phyloP scores from a whole-genome alignment of 306 rosid genomes.

The Quercus berberidifolia region DNA sequence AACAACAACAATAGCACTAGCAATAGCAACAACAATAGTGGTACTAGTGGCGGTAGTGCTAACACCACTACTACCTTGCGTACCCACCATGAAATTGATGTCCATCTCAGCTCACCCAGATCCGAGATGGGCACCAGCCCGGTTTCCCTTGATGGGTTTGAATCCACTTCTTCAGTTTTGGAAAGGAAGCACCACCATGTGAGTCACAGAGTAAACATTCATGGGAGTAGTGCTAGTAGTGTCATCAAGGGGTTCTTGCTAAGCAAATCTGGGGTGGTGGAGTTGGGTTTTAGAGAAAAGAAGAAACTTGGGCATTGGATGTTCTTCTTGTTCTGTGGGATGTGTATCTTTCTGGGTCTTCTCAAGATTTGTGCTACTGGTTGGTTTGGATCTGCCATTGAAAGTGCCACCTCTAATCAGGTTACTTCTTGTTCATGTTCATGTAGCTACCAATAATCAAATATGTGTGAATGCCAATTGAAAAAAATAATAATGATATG shows the following conservation, averaged over 20 bases:
- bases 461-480: neutral
- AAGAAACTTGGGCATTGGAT: constrained; percentile 85
- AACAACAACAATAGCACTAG: neutral
- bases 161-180: constrained; percentile 15
- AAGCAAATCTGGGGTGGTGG: constrained; percentile 46
- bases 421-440: constrained; percentile 22
- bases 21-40: neutral
- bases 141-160: constrained; percentile 41
- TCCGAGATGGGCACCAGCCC: constrained; percentile 45
- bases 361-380: constrained; percentile 91
- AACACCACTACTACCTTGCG: constrained; percentile 19
- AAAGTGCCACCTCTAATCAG: constrained; percentile 51
- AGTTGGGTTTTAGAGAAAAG: constrained; percentile 68
- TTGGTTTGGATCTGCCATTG: constrained; percentile 94
- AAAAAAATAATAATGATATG: no score
- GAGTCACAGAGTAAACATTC: constrained; percentile 41
- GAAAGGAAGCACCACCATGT: constrained; percentile 58
- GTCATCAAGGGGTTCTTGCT: constrained; percentile 36
- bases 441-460: neutral
- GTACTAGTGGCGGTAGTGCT: constrained; percentile 5
- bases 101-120: constrained; percentile 66
- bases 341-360: constrained; percentile 80
- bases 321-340: constrained; percentile 78
- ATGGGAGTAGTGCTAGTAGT: constrained; percentile 14
- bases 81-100: constrained; percentile 65